Base-by-base conservation (phyloP, 2,329 filamentous ascomycete species). In the Neoarthrinium moseri region DNA sequence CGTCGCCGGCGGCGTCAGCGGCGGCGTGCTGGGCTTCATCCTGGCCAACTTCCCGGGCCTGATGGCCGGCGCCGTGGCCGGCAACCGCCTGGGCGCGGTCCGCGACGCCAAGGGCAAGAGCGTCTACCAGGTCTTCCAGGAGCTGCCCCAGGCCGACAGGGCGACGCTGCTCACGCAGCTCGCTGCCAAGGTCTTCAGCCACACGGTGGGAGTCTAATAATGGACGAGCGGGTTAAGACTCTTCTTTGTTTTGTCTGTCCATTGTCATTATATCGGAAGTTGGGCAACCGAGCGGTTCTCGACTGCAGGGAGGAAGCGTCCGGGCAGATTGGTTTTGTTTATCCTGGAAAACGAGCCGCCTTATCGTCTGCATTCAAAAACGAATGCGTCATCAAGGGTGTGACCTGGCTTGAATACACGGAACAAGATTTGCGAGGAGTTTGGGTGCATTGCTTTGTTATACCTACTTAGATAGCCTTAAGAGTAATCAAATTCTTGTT, bases 101-200 rank as follows among this genome's bases (percentile, higher is more conserved):
- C 77, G 94, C 46, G 94, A 99, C 69, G 83, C 87, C 24, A 91
- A 84, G 69, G 91, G 91, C 18, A 97, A 96, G 83, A 95, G 89
- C 62, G 94, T 99, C 5, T 97, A 95, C 67, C 77, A 84, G 22
- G 94, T 96, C 13, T 97, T 92, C 65, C 83, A 80, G 74, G 88
- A 96, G 57, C 73, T 99, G 60, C 91, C 91, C 41, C 87, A 90
- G 66, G 77, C 77, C 41, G 91, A 96, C 60, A 87, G 89, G 61
- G 84, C 90, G 45, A 84, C 83, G 65, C 68, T 99, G 58, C 73
- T 97, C 50, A 87, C 84, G 62, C 88, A 95, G 67, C 69, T 97
- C 61, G 92, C 92, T 2, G 83, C 84, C 23, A 92, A 89, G 67
- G 86, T 96, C 1, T 91, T 96, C 62, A 88, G 86, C 52, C 86